These are phyloP conservation scores for Aspergillus novoparasiticus DNA, from an alignment of 2,329 filamentous ascomycete species.

Conservation along the genomic window DNA sequence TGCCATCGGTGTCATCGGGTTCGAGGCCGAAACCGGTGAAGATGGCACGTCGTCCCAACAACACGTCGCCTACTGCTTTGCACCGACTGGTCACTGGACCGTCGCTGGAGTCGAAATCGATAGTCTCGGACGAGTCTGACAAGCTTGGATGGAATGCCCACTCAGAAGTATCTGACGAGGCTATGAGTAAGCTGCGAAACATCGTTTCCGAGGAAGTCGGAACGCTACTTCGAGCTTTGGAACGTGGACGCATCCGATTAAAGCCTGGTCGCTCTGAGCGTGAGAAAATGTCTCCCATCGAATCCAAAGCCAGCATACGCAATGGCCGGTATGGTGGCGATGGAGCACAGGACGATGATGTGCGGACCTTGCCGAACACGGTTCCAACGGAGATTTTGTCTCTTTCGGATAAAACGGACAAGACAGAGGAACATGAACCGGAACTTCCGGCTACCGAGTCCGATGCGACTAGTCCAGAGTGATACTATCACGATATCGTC, in stretches of 20 bases:
- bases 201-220: conserved; percentile 40
- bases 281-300: conserved; percentile 35
- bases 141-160: conserved; percentile 40
- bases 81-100: conserved; percentile 36
- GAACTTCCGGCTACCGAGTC: conserved; percentile 29
- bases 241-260: conserved; percentile 38
- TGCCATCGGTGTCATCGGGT: conserved; percentile 33
- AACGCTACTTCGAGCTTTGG: conserved; percentile 37
- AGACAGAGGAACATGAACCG: conserved; percentile 21
- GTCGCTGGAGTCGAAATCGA: conserved; percentile 37
- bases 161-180: conserved; percentile 41
- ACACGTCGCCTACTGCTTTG: conserved; percentile 33
- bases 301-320: conserved; percentile 30
- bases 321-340: conserved; percentile 20
- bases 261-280: conserved; percentile 38
- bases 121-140: conserved; percentile 35
- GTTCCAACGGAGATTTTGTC: conserved; percentile 31
- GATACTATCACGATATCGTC: neutral
- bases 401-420: conserved; percentile 17
- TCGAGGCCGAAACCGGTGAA: conserved; percentile 40
- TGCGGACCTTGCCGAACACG: conserved; percentile 25
- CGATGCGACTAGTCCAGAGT: conserved; percentile 27
- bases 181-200: conserved; percentile 40
- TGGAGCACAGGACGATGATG: conserved; percentile 22
- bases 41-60: conserved; percentile 34